Percentiles rank a stretch among this genome's conserved stretches.
Conservation (phyloP, 345 rosid species). For the Atalantia buxifolia region DNA sequence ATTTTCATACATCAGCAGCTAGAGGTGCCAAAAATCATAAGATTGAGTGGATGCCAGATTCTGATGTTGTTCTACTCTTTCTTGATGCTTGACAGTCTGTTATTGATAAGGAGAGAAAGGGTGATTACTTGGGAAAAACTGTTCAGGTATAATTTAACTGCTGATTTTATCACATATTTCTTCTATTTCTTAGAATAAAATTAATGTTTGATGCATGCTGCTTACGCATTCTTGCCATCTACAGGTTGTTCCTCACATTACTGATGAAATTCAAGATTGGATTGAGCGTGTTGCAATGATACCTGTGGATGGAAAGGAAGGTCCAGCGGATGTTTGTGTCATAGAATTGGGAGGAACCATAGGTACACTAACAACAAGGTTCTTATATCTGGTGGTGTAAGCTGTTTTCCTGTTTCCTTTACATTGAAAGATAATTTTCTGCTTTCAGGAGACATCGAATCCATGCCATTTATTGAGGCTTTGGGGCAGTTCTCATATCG, state of each 20-base stretch:
- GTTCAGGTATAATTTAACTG: constrained; percentile 62
- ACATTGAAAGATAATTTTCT: background rate
- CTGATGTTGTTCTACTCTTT: background rate
- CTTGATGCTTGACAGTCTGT: constrained; percentile 50
- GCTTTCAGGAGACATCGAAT: constrained; percentile 91
- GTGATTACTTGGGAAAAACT: constrained; percentile 95
- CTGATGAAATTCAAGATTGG: constrained; percentile 97
- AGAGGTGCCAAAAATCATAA: background rate
- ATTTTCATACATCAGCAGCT: background rate
- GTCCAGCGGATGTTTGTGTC: constrained; percentile 95
- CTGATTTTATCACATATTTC: background rate
- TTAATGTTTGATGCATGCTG: background rate
- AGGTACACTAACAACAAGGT: constrained; percentile 38
- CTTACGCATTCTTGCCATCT: constrained; percentile 11
- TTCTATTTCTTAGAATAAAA: background rate
- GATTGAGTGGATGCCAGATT: background rate
- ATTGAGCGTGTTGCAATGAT: constrained; percentile 80
- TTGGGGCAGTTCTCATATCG: constrained; percentile 90
- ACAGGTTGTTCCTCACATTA: constrained; percentile 96
- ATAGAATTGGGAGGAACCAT: constrained; percentile 98
- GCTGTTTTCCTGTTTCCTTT: constrained; percentile 7
- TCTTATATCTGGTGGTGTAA: background rate
- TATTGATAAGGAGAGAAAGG: constrained; percentile 87
- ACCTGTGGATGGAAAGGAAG: constrained; percentile 84
- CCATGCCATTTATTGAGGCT: constrained; percentile 98